These are phyloP conservation scores for Botrytis sinoallii DNA, from an alignment of 2,329 filamentous ascomycete species.

Conservation along the genomic window DNA sequence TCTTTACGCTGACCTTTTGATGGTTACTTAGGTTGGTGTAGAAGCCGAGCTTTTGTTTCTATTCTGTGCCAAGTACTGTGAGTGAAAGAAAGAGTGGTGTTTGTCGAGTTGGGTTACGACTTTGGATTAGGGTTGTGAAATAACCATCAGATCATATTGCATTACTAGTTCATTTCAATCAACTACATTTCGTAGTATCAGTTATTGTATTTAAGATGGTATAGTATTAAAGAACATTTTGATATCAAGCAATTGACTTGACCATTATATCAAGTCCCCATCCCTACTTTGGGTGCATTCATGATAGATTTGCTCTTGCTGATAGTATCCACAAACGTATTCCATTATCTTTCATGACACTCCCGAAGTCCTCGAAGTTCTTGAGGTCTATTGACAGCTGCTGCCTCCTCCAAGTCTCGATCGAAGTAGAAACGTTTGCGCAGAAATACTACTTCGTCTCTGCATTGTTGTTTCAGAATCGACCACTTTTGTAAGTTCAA, in stretches of 20 bases:
- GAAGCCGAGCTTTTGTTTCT: neutral
- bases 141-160: too few species aligned
- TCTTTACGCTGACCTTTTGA: neutral
- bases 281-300: too few species aligned
- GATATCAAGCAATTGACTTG: too few species aligned
- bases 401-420: neutral
- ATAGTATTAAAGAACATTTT: too few species aligned
- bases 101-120: neutral
- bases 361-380: neutral
- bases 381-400: neutral
- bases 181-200: too few species aligned
- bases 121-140: neutral
- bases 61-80: neutral
- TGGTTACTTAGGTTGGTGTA: neutral
- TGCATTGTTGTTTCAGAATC: too few species aligned
- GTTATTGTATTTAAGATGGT: too few species aligned
- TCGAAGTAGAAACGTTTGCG: neutral
- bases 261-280: too few species aligned
- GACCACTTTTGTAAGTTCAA: too few species aligned
- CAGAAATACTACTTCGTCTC: neutral
- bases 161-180: too few species aligned
- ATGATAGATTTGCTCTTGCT: too few species aligned
- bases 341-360: neutral
- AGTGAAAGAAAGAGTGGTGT: neutral
- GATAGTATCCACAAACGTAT: too few species aligned